phyloP scores from a whole-genome alignment of 306 rosid species.

The Prunus persica region DNA sequence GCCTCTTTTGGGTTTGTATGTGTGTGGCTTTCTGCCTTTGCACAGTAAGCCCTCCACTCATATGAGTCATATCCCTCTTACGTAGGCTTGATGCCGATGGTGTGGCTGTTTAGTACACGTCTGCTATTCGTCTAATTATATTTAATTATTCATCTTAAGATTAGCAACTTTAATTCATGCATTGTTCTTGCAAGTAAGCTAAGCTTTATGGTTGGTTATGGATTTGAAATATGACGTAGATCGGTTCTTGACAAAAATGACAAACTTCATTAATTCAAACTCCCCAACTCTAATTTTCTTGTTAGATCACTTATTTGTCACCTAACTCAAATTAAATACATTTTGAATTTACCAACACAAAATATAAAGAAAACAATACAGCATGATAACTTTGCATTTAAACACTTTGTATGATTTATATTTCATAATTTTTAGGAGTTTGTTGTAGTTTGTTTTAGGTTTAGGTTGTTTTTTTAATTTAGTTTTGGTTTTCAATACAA shows the following conservation, averaged over 20 bases:
- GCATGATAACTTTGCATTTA: too few species aligned
- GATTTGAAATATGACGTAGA: neutral
- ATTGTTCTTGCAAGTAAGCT: neutral
- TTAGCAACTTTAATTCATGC: neutral
- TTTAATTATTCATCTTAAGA: neutral
- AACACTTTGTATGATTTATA: too few species aligned
- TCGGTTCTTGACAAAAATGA: neutral
- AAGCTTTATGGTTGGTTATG: neutral
- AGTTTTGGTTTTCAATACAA: too few species aligned
- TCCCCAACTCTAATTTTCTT: too few species aligned
- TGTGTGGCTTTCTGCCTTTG: neutral
- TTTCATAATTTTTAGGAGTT: too few species aligned
- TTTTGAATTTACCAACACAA: too few species aligned
- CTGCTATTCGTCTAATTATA: neutral
- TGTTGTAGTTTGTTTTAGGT: too few species aligned
- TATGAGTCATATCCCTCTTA: neutral
- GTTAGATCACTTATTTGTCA: too few species aligned
- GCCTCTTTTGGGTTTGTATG: neutral
- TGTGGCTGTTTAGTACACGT: neutral
- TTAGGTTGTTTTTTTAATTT: too few species aligned
- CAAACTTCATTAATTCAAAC: neutral
- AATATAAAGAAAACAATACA: too few species aligned
- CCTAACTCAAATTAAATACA: too few species aligned
- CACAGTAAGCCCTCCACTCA: constrained; percentile 10
- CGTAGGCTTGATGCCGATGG: neutral